Conservation (phyloP, 768 basidiomycete species). For the Tulasnella sp. region DNA sequence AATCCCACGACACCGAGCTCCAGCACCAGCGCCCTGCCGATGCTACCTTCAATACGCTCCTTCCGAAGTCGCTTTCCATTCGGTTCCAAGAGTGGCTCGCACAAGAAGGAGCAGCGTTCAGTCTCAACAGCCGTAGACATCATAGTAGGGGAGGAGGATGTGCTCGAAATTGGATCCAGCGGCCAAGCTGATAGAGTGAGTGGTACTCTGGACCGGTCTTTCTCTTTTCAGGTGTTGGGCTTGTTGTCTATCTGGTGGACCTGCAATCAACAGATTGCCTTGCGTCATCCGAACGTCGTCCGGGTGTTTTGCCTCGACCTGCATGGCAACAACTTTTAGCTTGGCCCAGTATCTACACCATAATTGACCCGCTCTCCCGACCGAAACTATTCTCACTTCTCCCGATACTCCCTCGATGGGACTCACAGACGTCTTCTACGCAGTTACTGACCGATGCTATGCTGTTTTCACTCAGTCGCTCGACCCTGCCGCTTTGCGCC, state of each 20-base stretch:
- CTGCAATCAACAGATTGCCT: background rate
- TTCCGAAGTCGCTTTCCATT: slow-evolving; percentile 10
- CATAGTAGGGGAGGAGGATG: background rate
- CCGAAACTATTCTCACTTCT: no score
- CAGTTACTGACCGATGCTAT: background rate
- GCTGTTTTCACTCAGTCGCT: slow-evolving; percentile 11
- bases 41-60: slow-evolving; percentile 5
- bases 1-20: background rate
- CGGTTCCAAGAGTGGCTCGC: slow-evolving; percentile 7
- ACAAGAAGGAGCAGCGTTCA: background rate
- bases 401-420: background rate
- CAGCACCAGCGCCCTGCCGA: background rate
- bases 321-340: background rate
- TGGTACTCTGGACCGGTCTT: background rate
- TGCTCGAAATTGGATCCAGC: background rate
- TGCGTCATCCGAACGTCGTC: background rate
- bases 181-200: background rate
- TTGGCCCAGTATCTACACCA: background rate
- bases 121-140: background rate
- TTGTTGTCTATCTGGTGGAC: background rate
- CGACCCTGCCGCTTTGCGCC: slow-evolving; percentile 7
- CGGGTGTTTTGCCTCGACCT: background rate
- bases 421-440: background rate
- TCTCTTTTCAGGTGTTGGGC: background rate
- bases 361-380: background rate